phyloP scores from a whole-genome alignment of 208 protist species.

The Trypanosoma rangeli region DNA sequence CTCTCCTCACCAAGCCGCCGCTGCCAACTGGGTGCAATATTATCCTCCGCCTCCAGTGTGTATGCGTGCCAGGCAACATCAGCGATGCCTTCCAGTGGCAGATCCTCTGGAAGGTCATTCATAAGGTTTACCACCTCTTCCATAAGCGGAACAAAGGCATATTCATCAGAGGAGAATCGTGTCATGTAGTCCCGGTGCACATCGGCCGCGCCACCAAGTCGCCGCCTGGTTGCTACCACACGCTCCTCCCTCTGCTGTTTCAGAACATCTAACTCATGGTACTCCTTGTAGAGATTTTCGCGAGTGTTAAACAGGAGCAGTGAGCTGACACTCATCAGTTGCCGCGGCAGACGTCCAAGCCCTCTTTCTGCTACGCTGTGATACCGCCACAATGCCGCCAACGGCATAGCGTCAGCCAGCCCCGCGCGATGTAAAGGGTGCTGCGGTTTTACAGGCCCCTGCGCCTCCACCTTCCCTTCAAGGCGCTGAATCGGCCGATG shows the following conservation, averaged over 20 bases:
- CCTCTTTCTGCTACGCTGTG: conserved; percentile 28
- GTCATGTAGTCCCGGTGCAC: conserved; percentile 39
- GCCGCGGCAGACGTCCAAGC: conserved; percentile 26
- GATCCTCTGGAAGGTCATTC: conserved; percentile 49
- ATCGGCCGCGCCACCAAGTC: conserved; percentile 22
- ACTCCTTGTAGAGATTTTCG: conserved; percentile 44
- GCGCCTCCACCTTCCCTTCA: conserved; percentile 16
- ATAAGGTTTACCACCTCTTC: conserved; percentile 40
- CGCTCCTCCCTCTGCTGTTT: conserved; percentile 31
- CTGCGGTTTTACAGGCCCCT: conserved; percentile 19
- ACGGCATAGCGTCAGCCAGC: conserved; percentile 21
- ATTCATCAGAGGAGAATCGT: conserved; percentile 30
- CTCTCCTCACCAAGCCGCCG: conserved; percentile 23
- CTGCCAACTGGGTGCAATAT: conserved; percentile 37
- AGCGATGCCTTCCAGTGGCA: conserved; percentile 46
- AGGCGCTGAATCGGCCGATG: conserved; percentile 21
- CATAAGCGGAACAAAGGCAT: conserved; percentile 34
- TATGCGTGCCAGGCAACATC: conserved; percentile 33
- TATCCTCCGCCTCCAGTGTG: conserved; percentile 29
- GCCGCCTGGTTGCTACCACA: conserved; percentile 15
- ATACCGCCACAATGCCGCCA: conserved; percentile 20
- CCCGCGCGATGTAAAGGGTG: conserved; percentile 20
- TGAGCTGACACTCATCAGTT: conserved; percentile 32
- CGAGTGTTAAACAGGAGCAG: conserved; percentile 37
- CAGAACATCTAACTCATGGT: conserved; percentile 38